These are phyloP conservation scores for Mortierella sp. DNA, from an alignment of 371 early-diverging fungal genomes.

Conservation along the genomic window DNA sequence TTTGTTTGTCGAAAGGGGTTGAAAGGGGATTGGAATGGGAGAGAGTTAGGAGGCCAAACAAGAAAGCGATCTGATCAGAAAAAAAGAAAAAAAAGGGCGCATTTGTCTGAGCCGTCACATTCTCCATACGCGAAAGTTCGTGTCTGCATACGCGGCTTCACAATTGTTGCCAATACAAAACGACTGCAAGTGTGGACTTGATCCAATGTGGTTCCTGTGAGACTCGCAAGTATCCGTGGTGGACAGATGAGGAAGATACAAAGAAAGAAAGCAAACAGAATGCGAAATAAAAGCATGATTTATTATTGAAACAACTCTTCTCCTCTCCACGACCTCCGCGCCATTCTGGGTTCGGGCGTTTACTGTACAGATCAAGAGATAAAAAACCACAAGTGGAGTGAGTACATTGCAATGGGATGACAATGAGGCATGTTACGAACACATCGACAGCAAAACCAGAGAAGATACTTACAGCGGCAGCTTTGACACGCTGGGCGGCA, in stretches of 20 bases:
- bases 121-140: background rate
- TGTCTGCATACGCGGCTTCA: background rate
- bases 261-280: background rate
- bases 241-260: background rate
- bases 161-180: background rate
- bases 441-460: background rate
- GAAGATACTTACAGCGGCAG: conserved; percentile 44
- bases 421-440: background rate
- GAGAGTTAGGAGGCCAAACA: background rate
- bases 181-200: background rate
- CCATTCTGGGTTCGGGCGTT: conserved; percentile 9
- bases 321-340: conserved; percentile 4
- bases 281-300: conserved; percentile 12
- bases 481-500: conserved; percentile 61
- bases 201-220: background rate
- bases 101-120: conserved; percentile 6
- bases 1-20: background rate
- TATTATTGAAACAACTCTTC: background rate
- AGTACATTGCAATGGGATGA: background rate
- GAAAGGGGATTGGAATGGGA: conserved; percentile 3
- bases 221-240: background rate
- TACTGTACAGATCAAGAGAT: conserved; percentile 6
- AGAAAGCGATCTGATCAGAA: conserved; percentile 7
- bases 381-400: background rate
- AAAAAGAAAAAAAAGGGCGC: background rate